Percentiles rank a stretch among this genome's conserved stretches.
phyloP scores from a whole-genome alignment of 2,329 filamentous ascomycete species.

The Fusarium papillatum region DNA sequence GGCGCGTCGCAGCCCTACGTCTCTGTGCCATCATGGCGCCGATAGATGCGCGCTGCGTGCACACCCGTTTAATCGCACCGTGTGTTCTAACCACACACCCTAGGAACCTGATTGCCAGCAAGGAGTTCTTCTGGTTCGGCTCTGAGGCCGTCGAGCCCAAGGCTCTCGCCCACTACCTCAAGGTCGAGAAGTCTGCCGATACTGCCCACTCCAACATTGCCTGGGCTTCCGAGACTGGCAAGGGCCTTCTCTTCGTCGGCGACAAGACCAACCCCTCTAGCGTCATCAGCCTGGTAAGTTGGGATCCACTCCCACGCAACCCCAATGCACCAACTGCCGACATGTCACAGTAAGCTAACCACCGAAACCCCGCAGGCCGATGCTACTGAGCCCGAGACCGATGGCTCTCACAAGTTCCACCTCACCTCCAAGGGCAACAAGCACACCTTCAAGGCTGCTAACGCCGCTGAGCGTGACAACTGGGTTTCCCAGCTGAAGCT shows the following conservation, averaged over 20 bases:
- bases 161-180: slow-evolving; percentile 82
- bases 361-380: slow-evolving; percentile 59
- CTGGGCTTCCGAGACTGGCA: slow-evolving; percentile 94
- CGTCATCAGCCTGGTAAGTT: slow-evolving; percentile 86
- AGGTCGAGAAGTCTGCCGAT: slow-evolving; percentile 86
- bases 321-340: slow-evolving; percentile 32
- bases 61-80: not conserved
- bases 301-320: slow-evolving; percentile 29
- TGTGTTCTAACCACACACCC: slow-evolving; percentile 37
- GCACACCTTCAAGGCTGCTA: slow-evolving; percentile 91
- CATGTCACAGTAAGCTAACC: slow-evolving; percentile 26
- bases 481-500: slow-evolving; percentile 90
- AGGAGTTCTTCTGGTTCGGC: slow-evolving; percentile 94
- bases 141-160: slow-evolving; percentile 80
- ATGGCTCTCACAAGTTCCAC: slow-evolving; percentile 85
- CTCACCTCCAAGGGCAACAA: slow-evolving; percentile 90
- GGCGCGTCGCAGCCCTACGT: not conserved
- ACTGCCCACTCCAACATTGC: slow-evolving; percentile 84
- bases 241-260: slow-evolving; percentile 93
- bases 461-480: slow-evolving; percentile 84
- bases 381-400: slow-evolving; percentile 79
- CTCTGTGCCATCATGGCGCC: not conserved
- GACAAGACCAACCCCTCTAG: slow-evolving; percentile 87
- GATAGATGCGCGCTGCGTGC: not conserved
- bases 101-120: slow-evolving; percentile 90